A percentile compares a stretch with the other conserved stretches of the same genome.
Conservation (phyloP, 768 basidiomycete genomes). For the Hericium erinaceus region DNA sequence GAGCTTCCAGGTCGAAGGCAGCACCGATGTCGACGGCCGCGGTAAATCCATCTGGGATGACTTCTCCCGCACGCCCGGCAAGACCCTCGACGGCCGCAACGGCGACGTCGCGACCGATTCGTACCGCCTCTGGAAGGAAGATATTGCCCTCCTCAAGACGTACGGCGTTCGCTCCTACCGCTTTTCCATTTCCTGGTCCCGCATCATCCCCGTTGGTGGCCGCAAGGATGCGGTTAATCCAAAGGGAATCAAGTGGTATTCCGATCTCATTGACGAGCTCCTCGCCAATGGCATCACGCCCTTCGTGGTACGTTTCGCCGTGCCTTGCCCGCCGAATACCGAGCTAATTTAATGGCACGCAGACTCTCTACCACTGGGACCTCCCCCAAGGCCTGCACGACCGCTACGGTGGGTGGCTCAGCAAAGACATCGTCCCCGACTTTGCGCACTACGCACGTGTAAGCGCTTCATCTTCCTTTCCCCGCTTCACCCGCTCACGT, state of each 20-base stretch:
- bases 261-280: slow-evolving; percentile 58
- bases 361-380: slow-evolving; percentile 77
- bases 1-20: slow-evolving; percentile 69
- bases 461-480: background rate
- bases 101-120: slow-evolving; percentile 69
- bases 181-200: slow-evolving; percentile 70
- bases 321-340: background rate
- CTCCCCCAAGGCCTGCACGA: slow-evolving; percentile 67
- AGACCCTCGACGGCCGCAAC: slow-evolving; percentile 56
- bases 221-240: slow-evolving; percentile 66
- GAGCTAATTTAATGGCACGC: slow-evolving; percentile 1
- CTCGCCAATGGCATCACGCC: slow-evolving; percentile 55
- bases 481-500: slow-evolving; percentile 1
- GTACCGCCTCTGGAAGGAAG: slow-evolving; percentile 59
- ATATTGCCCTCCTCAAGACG: slow-evolving; percentile 47
- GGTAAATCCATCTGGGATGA: slow-evolving; percentile 72
- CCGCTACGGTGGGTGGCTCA: slow-evolving; percentile 68
- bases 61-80: slow-evolving; percentile 55
- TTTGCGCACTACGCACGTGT: slow-evolving; percentile 45
- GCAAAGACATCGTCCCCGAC: slow-evolving; percentile 62
- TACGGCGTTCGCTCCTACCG: slow-evolving; percentile 69
- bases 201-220: slow-evolving; percentile 67
- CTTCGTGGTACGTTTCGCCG: slow-evolving; percentile 43
- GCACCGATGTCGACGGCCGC: slow-evolving; percentile 46
- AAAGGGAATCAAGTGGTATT: slow-evolving; percentile 61